These are phyloP conservation scores for Geotrichum macrosporum DNA, from an alignment of 1,139 yeast genomes.

Conservation along the genomic window DNA sequence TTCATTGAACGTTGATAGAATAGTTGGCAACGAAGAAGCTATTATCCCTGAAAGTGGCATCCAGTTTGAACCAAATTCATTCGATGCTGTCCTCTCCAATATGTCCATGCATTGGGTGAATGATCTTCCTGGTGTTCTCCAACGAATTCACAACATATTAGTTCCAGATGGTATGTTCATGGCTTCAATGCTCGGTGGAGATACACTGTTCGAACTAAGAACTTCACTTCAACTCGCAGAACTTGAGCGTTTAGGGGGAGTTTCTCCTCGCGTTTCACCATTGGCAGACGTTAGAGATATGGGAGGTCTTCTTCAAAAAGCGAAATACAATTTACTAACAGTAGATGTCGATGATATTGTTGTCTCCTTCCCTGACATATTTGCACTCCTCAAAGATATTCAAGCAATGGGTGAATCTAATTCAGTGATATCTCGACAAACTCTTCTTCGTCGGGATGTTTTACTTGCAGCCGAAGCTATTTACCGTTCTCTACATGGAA, in stretches of 20 bases:
- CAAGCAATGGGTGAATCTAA: constrained; percentile 85
- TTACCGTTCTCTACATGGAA: constrained; percentile 65
- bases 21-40: constrained; percentile 64
- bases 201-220: constrained; percentile 73
- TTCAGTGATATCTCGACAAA: constrained; percentile 57
- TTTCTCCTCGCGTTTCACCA: constrained; percentile 77
- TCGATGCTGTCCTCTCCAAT: constrained; percentile 71
- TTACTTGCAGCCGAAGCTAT: constrained; percentile 72
- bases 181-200: constrained; percentile 84
- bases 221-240: constrained; percentile 80
- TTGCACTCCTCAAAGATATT: constrained; percentile 63
- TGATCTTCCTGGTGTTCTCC: constrained; percentile 63
- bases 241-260: constrained; percentile 71
- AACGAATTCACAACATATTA: constrained; percentile 55
- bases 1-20: constrained; percentile 44
- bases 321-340: constrained; percentile 75
- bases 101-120: constrained; percentile 81
- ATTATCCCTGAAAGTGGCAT: constrained; percentile 21
- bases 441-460: constrained; percentile 57
- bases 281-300: constrained; percentile 74
- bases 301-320: constrained; percentile 65
- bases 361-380: constrained; percentile 74
- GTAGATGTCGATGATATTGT: constrained; percentile 81
- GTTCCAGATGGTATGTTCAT: constrained; percentile 80
- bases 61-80: constrained; percentile 38